phyloP scores from a whole-genome alignment of 345 rosid species.

The Salix dunnii region DNA sequence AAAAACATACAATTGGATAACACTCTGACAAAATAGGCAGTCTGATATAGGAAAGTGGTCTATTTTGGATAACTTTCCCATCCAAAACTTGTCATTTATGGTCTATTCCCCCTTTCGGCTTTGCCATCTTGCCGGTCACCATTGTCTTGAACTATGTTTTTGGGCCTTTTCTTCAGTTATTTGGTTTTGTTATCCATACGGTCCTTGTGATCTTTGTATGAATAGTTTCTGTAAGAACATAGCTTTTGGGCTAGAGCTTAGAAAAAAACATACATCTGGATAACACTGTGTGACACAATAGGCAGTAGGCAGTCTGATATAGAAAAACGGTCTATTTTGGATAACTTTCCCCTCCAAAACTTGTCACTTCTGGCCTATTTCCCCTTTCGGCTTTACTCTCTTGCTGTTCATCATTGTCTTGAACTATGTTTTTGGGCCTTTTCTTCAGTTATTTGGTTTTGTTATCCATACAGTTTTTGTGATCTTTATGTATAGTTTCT shows the following conservation, averaged over 20 bases:
- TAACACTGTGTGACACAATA: not conserved
- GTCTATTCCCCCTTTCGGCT: not conserved
- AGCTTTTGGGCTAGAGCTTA: not conserved
- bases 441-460: not conserved
- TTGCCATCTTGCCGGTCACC: too few relatives aligned
- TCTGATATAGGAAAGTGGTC: not conserved
- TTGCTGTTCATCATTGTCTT: too few relatives aligned
- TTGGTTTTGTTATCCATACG: not conserved
- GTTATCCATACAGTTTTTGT: not conserved
- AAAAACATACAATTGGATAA: not conserved
- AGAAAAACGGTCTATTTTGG: not conserved
- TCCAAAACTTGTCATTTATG: not conserved
- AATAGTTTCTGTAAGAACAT: not conserved
- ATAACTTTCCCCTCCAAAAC: not conserved
- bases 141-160: too few relatives aligned
- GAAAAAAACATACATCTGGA: not conserved
- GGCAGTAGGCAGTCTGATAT: not conserved
- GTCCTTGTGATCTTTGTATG: not conserved
- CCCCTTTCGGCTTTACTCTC: too few relatives aligned
- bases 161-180: not conserved
- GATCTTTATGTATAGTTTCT: too few relatives aligned
- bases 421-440: not conserved
- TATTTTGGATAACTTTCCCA: not conserved
- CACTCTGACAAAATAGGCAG: not conserved
- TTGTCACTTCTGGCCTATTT: not conserved